These are phyloP conservation scores for Heliocybe sulcata DNA, from an alignment of 1,284 basidiomycete species.

Conservation along the genomic window DNA sequence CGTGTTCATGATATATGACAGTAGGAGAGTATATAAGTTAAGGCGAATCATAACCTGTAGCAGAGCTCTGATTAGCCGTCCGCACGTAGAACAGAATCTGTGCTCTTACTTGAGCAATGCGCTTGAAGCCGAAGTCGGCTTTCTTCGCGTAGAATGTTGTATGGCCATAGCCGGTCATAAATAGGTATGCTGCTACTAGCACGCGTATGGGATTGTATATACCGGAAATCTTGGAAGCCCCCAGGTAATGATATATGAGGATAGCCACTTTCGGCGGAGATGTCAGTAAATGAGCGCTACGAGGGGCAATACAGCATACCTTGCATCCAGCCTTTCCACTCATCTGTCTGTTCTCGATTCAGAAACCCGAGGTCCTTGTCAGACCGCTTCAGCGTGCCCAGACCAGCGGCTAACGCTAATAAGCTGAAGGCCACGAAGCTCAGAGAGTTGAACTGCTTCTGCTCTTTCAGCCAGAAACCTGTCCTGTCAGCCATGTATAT, in stretches of 20 bases:
- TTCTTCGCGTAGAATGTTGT: constrained; percentile 79
- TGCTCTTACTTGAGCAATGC: constrained; percentile 54
- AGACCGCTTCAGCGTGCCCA: constrained; percentile 58
- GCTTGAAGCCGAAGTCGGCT: constrained; percentile 74
- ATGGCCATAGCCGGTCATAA: constrained; percentile 74
- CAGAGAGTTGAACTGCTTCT: constrained; percentile 73
- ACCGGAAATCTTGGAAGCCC: constrained; percentile 80
- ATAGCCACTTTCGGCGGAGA: constrained; percentile 54
- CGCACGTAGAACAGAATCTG: neutral
- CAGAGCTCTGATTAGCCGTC: neutral
- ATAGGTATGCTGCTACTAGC: constrained; percentile 83
- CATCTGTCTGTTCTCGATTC: constrained; percentile 87
- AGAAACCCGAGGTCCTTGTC: constrained; percentile 84
- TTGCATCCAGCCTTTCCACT: constrained; percentile 98
- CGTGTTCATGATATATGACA: constrained; percentile 87
- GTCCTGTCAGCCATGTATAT: constrained; percentile 79
- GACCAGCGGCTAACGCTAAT: constrained; percentile 47
- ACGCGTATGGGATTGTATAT: constrained; percentile 89
- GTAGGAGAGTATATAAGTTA: constrained; percentile 74
- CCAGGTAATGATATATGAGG: constrained; percentile 84
- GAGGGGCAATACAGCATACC: constrained; percentile 35
- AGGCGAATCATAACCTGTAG: constrained; percentile 69
- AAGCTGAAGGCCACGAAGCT: constrained; percentile 57
- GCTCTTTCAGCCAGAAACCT: constrained; percentile 79
- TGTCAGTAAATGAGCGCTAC: constrained; percentile 3